Base-by-base conservation (phyloP, 2,329 filamentous ascomycete genomes). In the Exophiala alcalophila region DNA sequence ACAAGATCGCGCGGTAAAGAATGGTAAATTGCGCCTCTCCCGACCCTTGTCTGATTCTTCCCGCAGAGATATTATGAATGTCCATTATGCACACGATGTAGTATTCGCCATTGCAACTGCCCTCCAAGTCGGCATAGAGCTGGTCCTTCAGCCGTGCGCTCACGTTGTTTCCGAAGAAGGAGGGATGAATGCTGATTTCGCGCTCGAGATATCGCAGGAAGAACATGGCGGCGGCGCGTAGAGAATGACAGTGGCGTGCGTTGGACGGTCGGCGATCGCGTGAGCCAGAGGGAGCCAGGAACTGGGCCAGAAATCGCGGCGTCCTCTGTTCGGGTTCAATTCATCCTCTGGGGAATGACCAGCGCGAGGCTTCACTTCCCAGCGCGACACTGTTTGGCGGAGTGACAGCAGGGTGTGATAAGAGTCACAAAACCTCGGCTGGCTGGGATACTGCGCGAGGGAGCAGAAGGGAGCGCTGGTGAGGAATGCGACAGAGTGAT, bases 21-120 rank as follows among this genome's bases (percentile, higher is more conserved):
- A 98, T 89, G 0, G 86, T 94, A 63, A 96, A 98, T 67, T 96
- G 88, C 14, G 92, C 91, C 55, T 94, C 77, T 7, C 90, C 92
- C 50, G 85, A 94, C 6, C 91, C 87, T 3, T 92, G 91, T 43
- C 96, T 78, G 50, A 98, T 91, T 57, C 88, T 84, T 9, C 90
- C 90, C 61, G 95, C 89, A 11, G 88, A 94, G 59, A 97, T 91
- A 57, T 96, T 86, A 59, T 94, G 90, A 34, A 90, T 86, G 66
- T 96, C 90, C 80, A 98, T 91, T 60, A 98, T 94, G 61, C 89
- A 92, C 58, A 98, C 92, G 62, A 98, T 94, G 67, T 92, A 97
- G 73, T 94, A 96, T 64, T 87, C 88, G 45, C 92, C 92, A 3
- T 89, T 92, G 67, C 90, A 96, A 28, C 86, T 91, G 16, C 92